These are phyloP conservation scores for Diaporthe ilicicola DNA, from an alignment of 2,329 filamentous ascomycete species.

Conservation along the genomic window DNA sequence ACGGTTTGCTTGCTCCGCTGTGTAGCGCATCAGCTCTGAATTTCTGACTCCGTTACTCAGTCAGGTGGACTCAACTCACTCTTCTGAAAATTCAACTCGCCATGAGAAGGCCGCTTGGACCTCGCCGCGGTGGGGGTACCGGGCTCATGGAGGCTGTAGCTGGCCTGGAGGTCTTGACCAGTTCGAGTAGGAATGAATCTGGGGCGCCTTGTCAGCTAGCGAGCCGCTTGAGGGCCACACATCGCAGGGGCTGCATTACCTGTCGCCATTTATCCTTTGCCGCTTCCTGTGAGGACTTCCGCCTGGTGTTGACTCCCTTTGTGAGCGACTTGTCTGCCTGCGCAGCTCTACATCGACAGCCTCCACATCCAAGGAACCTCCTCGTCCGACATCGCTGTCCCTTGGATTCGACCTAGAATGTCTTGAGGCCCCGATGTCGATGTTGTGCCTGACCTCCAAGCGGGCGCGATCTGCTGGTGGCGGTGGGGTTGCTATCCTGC, in stretches of 20 bases:
- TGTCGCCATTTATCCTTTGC: slow-evolving; percentile 67
- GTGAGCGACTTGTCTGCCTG: slow-evolving; percentile 59
- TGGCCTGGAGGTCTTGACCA: slow-evolving; percentile 91
- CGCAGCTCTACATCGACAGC: slow-evolving; percentile 60
- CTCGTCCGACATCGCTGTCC: slow-evolving; percentile 46
- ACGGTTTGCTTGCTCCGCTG: slow-evolving; percentile 91
- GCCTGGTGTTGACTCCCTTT: slow-evolving; percentile 60
- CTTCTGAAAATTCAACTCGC: slow-evolving; percentile 92
- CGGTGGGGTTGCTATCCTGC: slow-evolving; percentile 38
- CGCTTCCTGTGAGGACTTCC: slow-evolving; percentile 67
- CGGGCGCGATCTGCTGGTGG: slow-evolving; percentile 51
- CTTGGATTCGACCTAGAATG: slow-evolving; percentile 46
- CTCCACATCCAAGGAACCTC: slow-evolving; percentile 55
- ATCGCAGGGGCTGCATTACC: slow-evolving; percentile 53
- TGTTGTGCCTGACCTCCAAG: slow-evolving; percentile 51
- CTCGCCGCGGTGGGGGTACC: slow-evolving; percentile 91
- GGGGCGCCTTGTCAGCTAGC: slow-evolving; percentile 33
- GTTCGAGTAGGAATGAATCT: slow-evolving; percentile 96
- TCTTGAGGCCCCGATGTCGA: slow-evolving; percentile 46
- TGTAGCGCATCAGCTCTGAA: slow-evolving; percentile 35
- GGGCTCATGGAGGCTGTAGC: slow-evolving; percentile 92
- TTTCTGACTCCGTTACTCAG: neutral
- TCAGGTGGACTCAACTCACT: slow-evolving; percentile 70
- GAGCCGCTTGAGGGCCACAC: slow-evolving; percentile 10
- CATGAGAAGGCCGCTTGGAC: slow-evolving; percentile 83